Evolutionary conservation across 2,329 filamentous ascomycete genomes (phyloP), one percentile per base, ranked within the genome.

Genomic region (Tetracladium maxilliforme): DNA sequence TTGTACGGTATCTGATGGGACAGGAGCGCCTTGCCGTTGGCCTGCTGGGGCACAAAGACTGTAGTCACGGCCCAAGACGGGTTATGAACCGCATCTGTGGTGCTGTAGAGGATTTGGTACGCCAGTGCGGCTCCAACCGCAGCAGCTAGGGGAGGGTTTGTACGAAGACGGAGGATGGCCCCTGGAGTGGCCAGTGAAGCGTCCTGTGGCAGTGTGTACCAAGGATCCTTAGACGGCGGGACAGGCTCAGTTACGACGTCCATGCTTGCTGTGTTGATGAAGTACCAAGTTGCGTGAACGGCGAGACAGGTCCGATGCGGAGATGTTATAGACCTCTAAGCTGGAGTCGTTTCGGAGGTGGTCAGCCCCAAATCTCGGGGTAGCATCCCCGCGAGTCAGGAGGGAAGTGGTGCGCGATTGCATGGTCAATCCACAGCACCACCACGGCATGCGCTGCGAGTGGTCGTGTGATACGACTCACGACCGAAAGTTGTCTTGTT

Each of bases 1-100:
- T 59, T 42, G 24, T 53, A 44, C 1, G 52, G 39, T 5, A 52
- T 39, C 29, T 59, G 52, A 29, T 54, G 59, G 0, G 55, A 60
- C 3, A 61, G 32, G 1, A 61, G 27, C 7, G 36, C 31, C 16
- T 42, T 43, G 21, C 34, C 35, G 24, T 30, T 21, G 10, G 44
- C 40, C 5, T 47, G 42, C 16, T 42, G 31, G 4, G 52, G 52
- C 4, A 54, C 27, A 6, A 58, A 31, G 2, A 58, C 39, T 0
- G 54, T 57, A 2, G 51, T 41, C 0, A 54, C 47, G 1, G 54
- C 46, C 3, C 42, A 45, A 3, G 47, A 46, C 5, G 54, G 42
- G 3, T 49, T 38, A 12, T 42, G 41, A 9, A 40, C 36, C 18
- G 38, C 45, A 31, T 56, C 45, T 3, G 42, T 52, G 8, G 53